These are phyloP conservation scores for Ustilago crameri DNA, from an alignment of 1,284 basidiomycete genomes.

Conservation along the genomic window DNA sequence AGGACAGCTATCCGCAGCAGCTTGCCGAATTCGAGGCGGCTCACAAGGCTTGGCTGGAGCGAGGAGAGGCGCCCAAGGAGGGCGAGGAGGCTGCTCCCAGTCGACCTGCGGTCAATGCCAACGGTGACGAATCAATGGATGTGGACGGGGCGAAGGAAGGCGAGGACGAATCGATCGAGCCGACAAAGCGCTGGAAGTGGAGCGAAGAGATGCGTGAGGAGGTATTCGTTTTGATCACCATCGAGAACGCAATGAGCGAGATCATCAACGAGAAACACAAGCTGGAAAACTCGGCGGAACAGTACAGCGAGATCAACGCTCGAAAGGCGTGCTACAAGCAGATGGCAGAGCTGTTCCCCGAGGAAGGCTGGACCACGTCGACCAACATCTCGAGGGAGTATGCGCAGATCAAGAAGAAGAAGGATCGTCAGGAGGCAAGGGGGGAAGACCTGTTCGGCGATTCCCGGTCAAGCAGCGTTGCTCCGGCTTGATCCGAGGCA, in stretches of 20 bases:
- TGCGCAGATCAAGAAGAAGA: slow-evolving; percentile 57
- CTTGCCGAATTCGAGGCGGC: slow-evolving; percentile 56
- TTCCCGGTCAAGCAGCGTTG: slow-evolving; percentile 36
- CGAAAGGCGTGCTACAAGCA: slow-evolving; percentile 64
- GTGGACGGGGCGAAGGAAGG: slow-evolving; percentile 27
- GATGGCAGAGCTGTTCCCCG: slow-evolving; percentile 58
- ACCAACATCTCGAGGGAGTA: slow-evolving; percentile 62
- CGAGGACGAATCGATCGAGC: slow-evolving; percentile 49
- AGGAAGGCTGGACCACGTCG: slow-evolving; percentile 63
- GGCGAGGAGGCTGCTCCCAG: slow-evolving; percentile 13
- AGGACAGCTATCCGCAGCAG: slow-evolving; percentile 51
- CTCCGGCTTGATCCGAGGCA: slow-evolving; percentile 14
- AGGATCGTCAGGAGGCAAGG: slow-evolving; percentile 51
- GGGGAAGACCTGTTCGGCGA: slow-evolving; percentile 47
- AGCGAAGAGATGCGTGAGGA: slow-evolving; percentile 63
- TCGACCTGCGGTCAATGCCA: not conserved
- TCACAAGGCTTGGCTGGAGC: slow-evolving; percentile 44
- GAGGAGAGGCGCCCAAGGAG: slow-evolving; percentile 44
- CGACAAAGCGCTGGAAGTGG: slow-evolving; percentile 61
- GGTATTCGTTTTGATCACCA: slow-evolving; percentile 60
- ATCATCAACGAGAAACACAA: slow-evolving; percentile 62
- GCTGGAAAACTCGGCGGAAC: slow-evolving; percentile 59
- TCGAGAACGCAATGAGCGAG: slow-evolving; percentile 66
- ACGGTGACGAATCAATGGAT: slow-evolving; percentile 26
- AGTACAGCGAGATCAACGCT: slow-evolving; percentile 62